phyloP scores from a whole-genome alignment of 768 basidiomycete genomes.

The Omphalotus guepiniiformis region DNA sequence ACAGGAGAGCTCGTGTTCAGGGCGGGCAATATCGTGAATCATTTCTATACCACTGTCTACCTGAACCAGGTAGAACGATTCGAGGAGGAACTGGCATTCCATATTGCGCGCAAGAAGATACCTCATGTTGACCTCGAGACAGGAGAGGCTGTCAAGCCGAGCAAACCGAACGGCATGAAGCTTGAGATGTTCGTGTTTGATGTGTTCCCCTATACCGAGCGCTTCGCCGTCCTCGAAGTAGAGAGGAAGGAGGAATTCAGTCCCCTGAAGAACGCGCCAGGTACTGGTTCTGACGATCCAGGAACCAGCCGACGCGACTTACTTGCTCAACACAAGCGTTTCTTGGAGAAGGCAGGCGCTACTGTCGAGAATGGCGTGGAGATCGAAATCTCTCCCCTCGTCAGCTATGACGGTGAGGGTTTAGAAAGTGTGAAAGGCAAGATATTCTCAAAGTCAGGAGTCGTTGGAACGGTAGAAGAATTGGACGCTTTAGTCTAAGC shows the following conservation, averaged over 20 bases:
- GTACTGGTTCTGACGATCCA: constrained; percentile 85
- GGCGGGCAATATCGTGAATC: constrained; percentile 96
- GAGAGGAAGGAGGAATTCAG: constrained; percentile 89
- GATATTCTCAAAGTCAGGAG: constrained; percentile 70
- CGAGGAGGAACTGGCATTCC: constrained; percentile 89
- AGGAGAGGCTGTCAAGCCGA: constrained; percentile 72
- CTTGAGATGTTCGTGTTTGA: constrained; percentile 98
- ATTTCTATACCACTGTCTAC: constrained; percentile 91
- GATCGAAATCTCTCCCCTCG: constrained; percentile 86
- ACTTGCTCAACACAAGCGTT: constrained; percentile 81
- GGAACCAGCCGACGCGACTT: constrained; percentile 88
- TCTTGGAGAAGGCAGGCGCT: constrained; percentile 78
- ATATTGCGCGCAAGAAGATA: constrained; percentile 98
- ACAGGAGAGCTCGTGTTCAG: constrained; percentile 83
- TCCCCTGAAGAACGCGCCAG: constrained; percentile 96
- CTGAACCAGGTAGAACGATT: constrained; percentile 74
- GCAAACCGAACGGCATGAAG: constrained; percentile 97
- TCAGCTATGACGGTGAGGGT: constrained; percentile 92
- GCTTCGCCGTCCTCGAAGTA: constrained; percentile 86
- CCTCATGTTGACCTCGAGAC: constrained; percentile 68
- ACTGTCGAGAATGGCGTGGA: constrained; percentile 67
- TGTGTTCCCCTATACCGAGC: constrained; percentile 88
- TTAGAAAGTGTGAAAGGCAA: constrained; percentile 75
- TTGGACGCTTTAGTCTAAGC: constrained; percentile 61
- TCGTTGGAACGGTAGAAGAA: constrained; percentile 61